Percentiles rank a stretch among this genome's conserved stretches.
phyloP scores from a whole-genome alignment of 805 yeast species.

The Wickerhamomyces xylosicus region DNA sequence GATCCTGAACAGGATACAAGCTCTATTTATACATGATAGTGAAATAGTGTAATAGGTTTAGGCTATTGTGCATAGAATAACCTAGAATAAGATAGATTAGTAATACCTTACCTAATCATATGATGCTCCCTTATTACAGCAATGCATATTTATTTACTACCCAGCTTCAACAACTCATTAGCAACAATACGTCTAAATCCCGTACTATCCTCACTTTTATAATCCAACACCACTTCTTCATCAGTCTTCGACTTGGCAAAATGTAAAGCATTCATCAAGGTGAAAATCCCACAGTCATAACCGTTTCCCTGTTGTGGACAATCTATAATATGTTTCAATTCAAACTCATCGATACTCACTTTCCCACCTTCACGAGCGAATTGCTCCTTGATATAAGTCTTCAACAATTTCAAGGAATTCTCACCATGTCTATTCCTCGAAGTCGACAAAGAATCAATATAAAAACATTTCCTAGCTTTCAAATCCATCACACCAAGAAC shows the following conservation, averaged over 20 bases:
- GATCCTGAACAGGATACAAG: too few relatives aligned
- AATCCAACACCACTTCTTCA: slow-evolving; percentile 38
- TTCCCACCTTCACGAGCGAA: slow-evolving; percentile 36
- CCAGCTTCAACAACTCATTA: slow-evolving; percentile 8
- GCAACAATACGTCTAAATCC: slow-evolving; percentile 42
- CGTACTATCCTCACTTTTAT: slow-evolving; percentile 60
- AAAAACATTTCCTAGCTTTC: slow-evolving; percentile 43
- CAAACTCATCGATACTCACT: slow-evolving; percentile 23
- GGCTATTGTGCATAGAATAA: too few relatives aligned
- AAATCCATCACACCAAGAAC: slow-evolving; percentile 75
- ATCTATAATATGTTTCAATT: slow-evolving; percentile 20
- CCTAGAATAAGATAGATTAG: too few relatives aligned
- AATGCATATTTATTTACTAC: background rate
- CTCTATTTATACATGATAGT: too few relatives aligned
- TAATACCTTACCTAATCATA: too few relatives aligned
- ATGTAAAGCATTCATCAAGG: slow-evolving; percentile 67
- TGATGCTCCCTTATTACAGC: too few relatives aligned
- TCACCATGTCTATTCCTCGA: slow-evolving; percentile 26
- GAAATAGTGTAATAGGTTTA: too few relatives aligned
- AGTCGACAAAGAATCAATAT: slow-evolving; percentile 66
- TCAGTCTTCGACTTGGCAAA: slow-evolving; percentile 32
- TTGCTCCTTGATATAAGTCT: slow-evolving; percentile 60
- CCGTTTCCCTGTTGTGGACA: slow-evolving; percentile 89
- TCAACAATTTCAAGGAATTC: slow-evolving; percentile 34
- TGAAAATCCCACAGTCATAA: slow-evolving; percentile 89